Percentiles rank a stretch among this genome's conserved stretches.
Evolutionary conservation across 768 basidiomycete genomes (phyloP).

Genomic region (Trametes sanguinea): DNA sequence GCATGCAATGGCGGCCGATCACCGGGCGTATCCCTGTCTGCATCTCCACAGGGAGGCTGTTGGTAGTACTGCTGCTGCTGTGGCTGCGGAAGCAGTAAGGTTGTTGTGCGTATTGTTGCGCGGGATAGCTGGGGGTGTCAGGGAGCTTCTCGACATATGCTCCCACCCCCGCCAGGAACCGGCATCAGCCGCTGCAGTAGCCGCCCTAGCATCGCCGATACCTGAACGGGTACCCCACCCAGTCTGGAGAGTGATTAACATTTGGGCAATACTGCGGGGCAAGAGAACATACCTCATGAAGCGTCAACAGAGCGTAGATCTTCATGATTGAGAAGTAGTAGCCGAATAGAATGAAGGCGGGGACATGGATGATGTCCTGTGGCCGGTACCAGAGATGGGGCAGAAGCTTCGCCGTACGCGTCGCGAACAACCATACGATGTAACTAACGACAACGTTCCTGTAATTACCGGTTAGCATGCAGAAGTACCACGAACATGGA

Average conservation of each 20-base stretch:
- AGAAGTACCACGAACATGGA: background rate
- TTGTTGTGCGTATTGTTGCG: conserved; percentile 3
- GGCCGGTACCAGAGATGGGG: conserved; percentile 61
- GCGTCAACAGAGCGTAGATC: conserved; percentile 83
- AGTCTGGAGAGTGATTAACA: conserved; percentile 48
- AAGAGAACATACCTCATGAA: conserved; percentile 71
- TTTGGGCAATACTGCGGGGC: background rate
- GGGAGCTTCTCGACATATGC: conserved; percentile 29
- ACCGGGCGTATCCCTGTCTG: conserved; percentile 32
- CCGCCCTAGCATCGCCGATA: conserved; percentile 80
- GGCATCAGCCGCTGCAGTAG: conserved; percentile 66
- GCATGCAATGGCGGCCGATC: background rate
- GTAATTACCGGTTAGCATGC: conserved; percentile 1
- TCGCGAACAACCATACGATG: conserved; percentile 67
- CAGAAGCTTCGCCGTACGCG: conserved; percentile 73
- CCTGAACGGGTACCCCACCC: conserved; percentile 97
- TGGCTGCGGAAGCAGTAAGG: conserved; percentile 15
- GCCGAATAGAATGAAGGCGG: conserved; percentile 77
- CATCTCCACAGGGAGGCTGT: conserved; percentile 36
- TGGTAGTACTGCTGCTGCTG: conserved; percentile 24
- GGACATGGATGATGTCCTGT: conserved; percentile 60
- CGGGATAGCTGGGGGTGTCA: conserved; percentile 26
- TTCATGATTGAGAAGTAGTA: conserved; percentile 98
- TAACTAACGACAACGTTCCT: conserved; percentile 75
- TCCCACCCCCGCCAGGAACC: conserved; percentile 24